Conservation (phyloP, 345 rosid species). For the Noccaea caerulescens region DNA sequence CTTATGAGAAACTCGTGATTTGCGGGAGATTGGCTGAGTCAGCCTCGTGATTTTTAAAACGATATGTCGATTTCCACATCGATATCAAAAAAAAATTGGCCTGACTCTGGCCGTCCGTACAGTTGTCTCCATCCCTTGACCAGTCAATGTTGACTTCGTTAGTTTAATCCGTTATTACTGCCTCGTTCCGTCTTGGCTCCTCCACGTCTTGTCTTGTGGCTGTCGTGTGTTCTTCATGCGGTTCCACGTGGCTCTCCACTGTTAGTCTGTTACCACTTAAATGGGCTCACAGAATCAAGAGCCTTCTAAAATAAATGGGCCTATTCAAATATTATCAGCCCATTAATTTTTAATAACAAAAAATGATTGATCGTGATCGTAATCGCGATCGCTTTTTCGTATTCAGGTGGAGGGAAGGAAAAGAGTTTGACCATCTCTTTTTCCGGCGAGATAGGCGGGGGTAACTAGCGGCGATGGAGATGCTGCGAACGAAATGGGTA, state of each 20-base stretch:
- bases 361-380: not conserved
- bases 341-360: not conserved
- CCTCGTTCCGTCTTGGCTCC: conserved; percentile 35
- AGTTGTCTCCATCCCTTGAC: conserved; percentile 35
- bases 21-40: conserved; percentile 34
- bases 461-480: conserved; percentile 34
- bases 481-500: conserved; percentile 53
- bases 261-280: not conserved
- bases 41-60: conserved; percentile 26
- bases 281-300: conserved; percentile 21
- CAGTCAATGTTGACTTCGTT: conserved; percentile 36
- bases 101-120: conserved; percentile 44
- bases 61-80: conserved; percentile 4
- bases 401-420: not conserved
- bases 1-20: conserved; percentile 16
- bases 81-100: conserved; percentile 7
- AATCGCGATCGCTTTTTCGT: not conserved
- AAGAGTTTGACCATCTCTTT: not conserved
- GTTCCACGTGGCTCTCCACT: conserved; percentile 13
- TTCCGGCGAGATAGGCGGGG: conserved; percentile 1
- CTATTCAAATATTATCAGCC: not conserved
- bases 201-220: conserved; percentile 32
- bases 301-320: not conserved
- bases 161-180: conserved; percentile 35
- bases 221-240: conserved; percentile 27